Percentiles rank a stretch among this genome's conserved stretches.
Evolutionary conservation across 2,329 filamentous ascomycete species (phyloP).

Genomic region (Cercospora zeina): DNA sequence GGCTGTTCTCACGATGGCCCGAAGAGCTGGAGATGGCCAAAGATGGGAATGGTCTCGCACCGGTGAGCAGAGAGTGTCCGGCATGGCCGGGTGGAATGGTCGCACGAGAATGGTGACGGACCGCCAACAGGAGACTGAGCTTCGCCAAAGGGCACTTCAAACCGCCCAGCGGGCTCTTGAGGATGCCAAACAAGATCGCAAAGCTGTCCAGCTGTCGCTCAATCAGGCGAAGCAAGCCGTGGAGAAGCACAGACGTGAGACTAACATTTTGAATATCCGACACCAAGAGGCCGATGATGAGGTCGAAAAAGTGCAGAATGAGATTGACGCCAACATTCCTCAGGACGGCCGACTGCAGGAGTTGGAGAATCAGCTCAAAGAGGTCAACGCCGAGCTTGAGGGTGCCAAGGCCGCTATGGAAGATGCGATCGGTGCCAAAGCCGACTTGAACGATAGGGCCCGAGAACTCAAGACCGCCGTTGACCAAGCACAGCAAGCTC

Average conservation of each 20-base stretch:
- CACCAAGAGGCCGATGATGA: slow-evolving; percentile 62
- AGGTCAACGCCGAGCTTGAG: slow-evolving; percentile 54
- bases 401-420: slow-evolving; percentile 49
- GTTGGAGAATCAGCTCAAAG: slow-evolving; percentile 54
- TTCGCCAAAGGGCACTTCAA: slow-evolving; percentile 47
- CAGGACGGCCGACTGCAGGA: slow-evolving; percentile 60
- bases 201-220: slow-evolving; percentile 51
- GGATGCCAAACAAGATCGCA: slow-evolving; percentile 54
- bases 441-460: slow-evolving; percentile 45
- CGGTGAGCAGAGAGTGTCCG: slow-evolving; percentile 54
- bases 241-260: slow-evolving; percentile 51
- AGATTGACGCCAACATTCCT: slow-evolving; percentile 57
- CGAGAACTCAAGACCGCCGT: slow-evolving; percentile 38
- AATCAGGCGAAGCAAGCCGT: slow-evolving; percentile 54
- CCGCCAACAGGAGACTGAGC: slow-evolving; percentile 35
- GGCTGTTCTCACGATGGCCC: slow-evolving; percentile 67
- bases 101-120: slow-evolving; percentile 59
- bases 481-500: slow-evolving; percentile 36
- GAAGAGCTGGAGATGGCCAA: slow-evolving; percentile 56
- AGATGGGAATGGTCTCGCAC: slow-evolving; percentile 56
- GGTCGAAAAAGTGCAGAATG: slow-evolving; percentile 67
- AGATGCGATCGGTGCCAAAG: slow-evolving; percentile 52
- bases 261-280: slow-evolving; percentile 55
- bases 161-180: slow-evolving; percentile 51
- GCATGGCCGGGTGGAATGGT: slow-evolving; percentile 55